Evolutionary conservation across 495 filamentous ascomycete species (phyloP).

Genomic region (Monascus purpureus): DNA sequence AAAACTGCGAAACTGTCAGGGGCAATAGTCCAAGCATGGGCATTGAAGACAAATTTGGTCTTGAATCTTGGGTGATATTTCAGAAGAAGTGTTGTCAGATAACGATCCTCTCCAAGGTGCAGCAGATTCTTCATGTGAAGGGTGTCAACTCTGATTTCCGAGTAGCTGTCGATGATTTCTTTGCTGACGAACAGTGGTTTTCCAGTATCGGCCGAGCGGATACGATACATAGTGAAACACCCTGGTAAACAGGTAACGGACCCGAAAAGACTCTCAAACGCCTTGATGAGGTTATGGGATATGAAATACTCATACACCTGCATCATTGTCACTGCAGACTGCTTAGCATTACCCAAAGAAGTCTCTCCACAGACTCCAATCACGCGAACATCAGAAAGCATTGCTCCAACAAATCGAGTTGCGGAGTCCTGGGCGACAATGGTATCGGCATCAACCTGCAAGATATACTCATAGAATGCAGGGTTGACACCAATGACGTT

Average conservation of each 20-base stretch:
- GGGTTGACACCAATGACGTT: conserved; percentile 99
- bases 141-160: conserved; percentile 89
- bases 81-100: conserved; percentile 84
- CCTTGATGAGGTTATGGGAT: conserved; percentile 93
- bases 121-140: conserved; percentile 98
- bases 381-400: conserved; percentile 79
- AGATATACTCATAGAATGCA: conserved; percentile 92
- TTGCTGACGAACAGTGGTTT: conserved; percentile 93
- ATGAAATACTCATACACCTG: conserved; percentile 99
- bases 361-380: conserved; percentile 95
- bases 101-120: conserved; percentile 85
- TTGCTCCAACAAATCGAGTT: conserved; percentile 82
- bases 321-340: conserved; percentile 93
- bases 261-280: conserved; percentile 96
- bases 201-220: conserved; percentile 82
- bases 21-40: conserved; percentile 91
- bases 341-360: conserved; percentile 79
- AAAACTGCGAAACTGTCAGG: conserved; percentile 89
- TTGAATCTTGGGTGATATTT: conserved; percentile 89
- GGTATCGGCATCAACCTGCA: conserved; percentile 97
- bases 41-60: conserved; percentile 89
- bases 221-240: conserved; percentile 97
- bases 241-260: conserved; percentile 95
- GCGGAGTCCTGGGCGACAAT: conserved; percentile 83
- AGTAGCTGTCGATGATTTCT: conserved; percentile 74